Evolutionary conservation across 352 stramenopile genomes (phyloP).

Genomic region (Pythium aquatile): DNA sequence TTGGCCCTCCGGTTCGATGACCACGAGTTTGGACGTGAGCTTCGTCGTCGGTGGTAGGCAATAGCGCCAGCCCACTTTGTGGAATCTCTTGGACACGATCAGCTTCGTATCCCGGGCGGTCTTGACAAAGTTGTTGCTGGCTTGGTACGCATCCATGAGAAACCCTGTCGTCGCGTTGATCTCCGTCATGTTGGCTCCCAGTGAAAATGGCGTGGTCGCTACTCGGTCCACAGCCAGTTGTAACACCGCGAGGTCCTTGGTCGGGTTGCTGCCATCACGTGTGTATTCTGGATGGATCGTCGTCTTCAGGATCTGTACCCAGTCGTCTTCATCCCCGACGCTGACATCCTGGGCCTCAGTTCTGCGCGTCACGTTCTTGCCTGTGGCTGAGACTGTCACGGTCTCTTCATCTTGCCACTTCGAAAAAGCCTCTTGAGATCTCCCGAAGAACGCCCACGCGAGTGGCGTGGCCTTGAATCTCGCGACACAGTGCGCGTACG

Average conservation of each 20-base stretch:
- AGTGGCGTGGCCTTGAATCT: slow-evolving; percentile 3
- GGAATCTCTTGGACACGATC: slow-evolving; percentile 10
- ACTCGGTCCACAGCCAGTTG: slow-evolving; percentile 14
- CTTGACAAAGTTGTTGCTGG: slow-evolving; percentile 20
- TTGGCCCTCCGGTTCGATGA: slow-evolving; percentile 11
- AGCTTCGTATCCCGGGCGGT: slow-evolving; percentile 15
- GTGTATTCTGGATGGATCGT: slow-evolving; percentile 28
- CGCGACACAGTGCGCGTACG: slow-evolving; percentile 31
- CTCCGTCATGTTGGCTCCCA: slow-evolving; percentile 23
- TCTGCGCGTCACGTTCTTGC: not conserved
- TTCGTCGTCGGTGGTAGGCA: slow-evolving; percentile 17
- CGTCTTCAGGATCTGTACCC: slow-evolving; percentile 20
- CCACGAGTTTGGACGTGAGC: not conserved
- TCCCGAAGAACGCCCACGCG: slow-evolving; percentile 34
- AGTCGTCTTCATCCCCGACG: slow-evolving; percentile 28
- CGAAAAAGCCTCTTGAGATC: slow-evolving; percentile 8
- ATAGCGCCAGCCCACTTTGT: slow-evolving; percentile 25
- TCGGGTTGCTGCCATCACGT: not conserved
- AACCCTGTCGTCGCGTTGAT: slow-evolving; percentile 22
- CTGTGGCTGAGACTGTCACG: not conserved
- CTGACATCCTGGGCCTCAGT: slow-evolving; percentile 5
- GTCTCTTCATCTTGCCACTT: not conserved
- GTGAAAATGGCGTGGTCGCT: slow-evolving; percentile 23
- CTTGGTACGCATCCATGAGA: slow-evolving; percentile 18
- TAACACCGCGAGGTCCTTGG: slow-evolving; percentile 31